Base-by-base conservation (phyloP, 495 filamentous ascomycete species). In the Ascodesmis nigricans region DNA sequence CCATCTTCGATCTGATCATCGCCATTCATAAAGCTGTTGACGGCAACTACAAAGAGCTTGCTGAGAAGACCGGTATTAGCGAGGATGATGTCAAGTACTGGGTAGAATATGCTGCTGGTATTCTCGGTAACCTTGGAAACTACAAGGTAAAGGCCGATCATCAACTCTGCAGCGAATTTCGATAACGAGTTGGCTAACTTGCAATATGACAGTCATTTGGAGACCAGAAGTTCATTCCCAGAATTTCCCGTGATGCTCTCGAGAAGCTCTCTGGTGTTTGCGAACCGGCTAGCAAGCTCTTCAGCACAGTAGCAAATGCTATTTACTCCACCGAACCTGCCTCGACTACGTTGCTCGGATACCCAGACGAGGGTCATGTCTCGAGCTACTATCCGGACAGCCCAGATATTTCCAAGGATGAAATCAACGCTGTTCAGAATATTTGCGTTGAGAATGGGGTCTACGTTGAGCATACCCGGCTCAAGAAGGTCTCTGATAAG, bases 331-430 rank as follows among this genome's bases (percentile, higher is more conserved):
- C 68, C 32, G 63, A 66, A 29, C 64, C 67, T 23, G 65, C 70
- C 20, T 65, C 66, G 4, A 58, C 73, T 37, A 73, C 92, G 61
- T 79, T 91, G 44, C 62, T 95, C 11, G 87, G 87, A 11, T 91
- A 90, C 50, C 64, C 75, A 1, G 71, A 78, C 9, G 57, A 67
- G 10, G 80, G 80, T 8, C 84, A 95, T 51, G 63, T 91, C 58
- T 82, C 77, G 1, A 75, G 75, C 0, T 97, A 97, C 54, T 95
- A 97, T 50, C 87, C 87, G 4, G 71, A 79, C 38, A 91, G 79
- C 4, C 66, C 77, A 13, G 61, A 65, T 22, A 92, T 97, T 49
- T 81, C 76, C 17, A 74, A 91, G 53, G 64, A 67, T 19, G 84
- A 97, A 29, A 52, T 52, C 24, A 48, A 52, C 24, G 30, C 31